phyloP scores from a whole-genome alignment of 2,329 filamentous ascomycete genomes.

The Didymella arachidicola region DNA sequence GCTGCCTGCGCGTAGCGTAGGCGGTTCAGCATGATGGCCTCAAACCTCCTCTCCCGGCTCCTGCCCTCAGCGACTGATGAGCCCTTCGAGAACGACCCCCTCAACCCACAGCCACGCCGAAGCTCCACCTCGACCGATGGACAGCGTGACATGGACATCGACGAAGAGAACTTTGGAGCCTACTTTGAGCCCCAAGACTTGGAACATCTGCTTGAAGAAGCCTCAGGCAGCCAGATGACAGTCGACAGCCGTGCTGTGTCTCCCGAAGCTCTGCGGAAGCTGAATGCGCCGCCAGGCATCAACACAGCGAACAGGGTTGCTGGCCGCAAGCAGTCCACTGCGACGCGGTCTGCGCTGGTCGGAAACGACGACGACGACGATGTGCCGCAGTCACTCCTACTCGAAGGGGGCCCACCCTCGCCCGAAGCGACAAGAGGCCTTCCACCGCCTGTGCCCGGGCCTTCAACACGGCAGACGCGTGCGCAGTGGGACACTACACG shows the following conservation, averaged over 20 bases:
- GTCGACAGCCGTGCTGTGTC: constrained; percentile 52
- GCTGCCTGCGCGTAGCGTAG: constrained; percentile 33
- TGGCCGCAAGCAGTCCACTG: constrained; percentile 48
- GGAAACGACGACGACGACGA: constrained; percentile 59
- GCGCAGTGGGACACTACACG: constrained; percentile 61
- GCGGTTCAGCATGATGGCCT: constrained; percentile 57
- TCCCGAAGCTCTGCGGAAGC: constrained; percentile 43
- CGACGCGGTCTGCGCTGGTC: constrained; percentile 27
- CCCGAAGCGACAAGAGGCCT: constrained; percentile 37
- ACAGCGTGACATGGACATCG: constrained; percentile 57
- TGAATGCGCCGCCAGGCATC: constrained; percentile 35
- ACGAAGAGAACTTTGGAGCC: constrained; percentile 59
- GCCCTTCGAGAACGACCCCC: constrained; percentile 54
- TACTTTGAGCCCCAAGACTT: constrained; percentile 65
- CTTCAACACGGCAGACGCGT: constrained; percentile 53
- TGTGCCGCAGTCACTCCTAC: constrained; percentile 68
- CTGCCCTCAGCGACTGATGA: constrained; percentile 59
- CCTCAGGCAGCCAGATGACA: constrained; percentile 57
- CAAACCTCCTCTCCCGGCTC: constrained; percentile 62
- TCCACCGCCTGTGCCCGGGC: constrained; percentile 54
- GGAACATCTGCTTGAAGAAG: constrained; percentile 63
- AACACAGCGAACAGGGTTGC: constrained; percentile 42
- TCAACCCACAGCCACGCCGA: constrained; percentile 31
- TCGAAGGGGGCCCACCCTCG: constrained; percentile 59
- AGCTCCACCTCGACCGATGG: constrained; percentile 48